Base-by-base conservation (phyloP, 1,139 yeast genomes). In the Komagataea norvegica region DNA sequence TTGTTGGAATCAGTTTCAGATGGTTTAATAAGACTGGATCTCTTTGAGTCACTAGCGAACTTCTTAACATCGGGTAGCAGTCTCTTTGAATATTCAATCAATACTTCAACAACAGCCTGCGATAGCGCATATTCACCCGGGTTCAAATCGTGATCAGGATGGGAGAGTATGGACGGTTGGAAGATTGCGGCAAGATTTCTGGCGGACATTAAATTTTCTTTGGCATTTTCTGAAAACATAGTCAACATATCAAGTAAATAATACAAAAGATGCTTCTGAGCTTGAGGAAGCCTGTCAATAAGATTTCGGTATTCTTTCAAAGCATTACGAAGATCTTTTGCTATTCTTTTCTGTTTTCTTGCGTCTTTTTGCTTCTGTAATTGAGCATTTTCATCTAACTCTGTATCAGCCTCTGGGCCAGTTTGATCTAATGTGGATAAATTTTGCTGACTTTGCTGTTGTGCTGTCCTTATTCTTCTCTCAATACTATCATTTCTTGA, bases 141-240 rank as follows among this genome's bases (percentile, higher is more conserved):
- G 36, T 82, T 77, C 79, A 89, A 76, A 57, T 88, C 96, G 59
- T 91, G 97, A 50, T 72, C 74, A 6, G 96, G 96, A 57, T 91
- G 97, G 3, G 95, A 84, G 34, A 93, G 67, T 14, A 93, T 78
- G 16, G 95, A 84, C 3, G 98, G 98, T 62, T 91, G 98, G 64
- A 93, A 91, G 44, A 91, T 86, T 2, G 97, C 96, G 1, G 97
- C 95, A 48, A 91, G 67, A 56, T 93, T 91, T 50, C 91, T 76
- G 3, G 95, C 86, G 3, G 96, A 80, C 99, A 91, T 91, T 49
- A 87, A 68, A 57, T 89, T 91, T 42, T 76, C 77, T 33, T 74
- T 77, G 8, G 91, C 71, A 53, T 84, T 81, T 44, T 84, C 78
- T 36, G 89, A 86, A 48, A 91, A 94, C 67, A 88, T 76, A 9